Evolutionary conservation across 2,329 filamentous ascomycete species (phyloP).

Genomic region (Beauveria pseudobassiana): DNA sequence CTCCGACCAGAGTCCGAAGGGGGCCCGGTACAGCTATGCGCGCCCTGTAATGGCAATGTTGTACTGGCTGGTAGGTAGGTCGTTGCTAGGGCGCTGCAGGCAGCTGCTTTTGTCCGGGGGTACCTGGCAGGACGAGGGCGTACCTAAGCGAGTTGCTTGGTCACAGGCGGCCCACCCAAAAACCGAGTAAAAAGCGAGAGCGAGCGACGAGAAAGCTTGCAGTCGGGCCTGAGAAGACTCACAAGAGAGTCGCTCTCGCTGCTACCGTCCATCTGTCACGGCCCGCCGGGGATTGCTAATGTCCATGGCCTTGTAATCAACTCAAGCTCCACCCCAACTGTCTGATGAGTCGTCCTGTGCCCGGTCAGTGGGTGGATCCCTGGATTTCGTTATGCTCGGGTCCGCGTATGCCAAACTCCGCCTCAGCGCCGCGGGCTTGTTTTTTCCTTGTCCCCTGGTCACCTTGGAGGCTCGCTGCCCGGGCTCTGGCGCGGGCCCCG

Average conservation of each 20-base stretch:
- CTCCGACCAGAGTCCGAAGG: not conserved
- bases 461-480: not conserved
- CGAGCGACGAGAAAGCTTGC: not conserved
- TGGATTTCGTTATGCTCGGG: constrained; percentile 19
- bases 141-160: not conserved
- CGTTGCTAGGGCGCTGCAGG: too few species aligned
- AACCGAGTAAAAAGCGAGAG: constrained; percentile 3
- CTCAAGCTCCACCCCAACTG: not conserved
- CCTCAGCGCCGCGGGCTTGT: constrained; percentile 9
- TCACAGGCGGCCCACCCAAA: not conserved
- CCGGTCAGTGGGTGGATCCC: not conserved
- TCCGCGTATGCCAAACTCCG: constrained; percentile 27
- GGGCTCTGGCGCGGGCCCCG: not conserved
- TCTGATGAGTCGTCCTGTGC: too few species aligned
- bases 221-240: too few species aligned
- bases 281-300: constrained; percentile 12
- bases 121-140: too few species aligned
- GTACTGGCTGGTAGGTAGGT: not conserved
- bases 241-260: not conserved
- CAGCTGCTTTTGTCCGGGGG: not conserved
- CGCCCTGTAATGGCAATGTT: not conserved
- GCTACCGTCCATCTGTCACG: not conserved
- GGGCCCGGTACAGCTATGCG: not conserved
- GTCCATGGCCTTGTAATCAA: constrained; percentile 9
- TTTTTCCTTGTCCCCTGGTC: not conserved